Base-by-base conservation (phyloP, 2,329 filamentous ascomycete genomes). In the Aspergillus viridinutans region DNA sequence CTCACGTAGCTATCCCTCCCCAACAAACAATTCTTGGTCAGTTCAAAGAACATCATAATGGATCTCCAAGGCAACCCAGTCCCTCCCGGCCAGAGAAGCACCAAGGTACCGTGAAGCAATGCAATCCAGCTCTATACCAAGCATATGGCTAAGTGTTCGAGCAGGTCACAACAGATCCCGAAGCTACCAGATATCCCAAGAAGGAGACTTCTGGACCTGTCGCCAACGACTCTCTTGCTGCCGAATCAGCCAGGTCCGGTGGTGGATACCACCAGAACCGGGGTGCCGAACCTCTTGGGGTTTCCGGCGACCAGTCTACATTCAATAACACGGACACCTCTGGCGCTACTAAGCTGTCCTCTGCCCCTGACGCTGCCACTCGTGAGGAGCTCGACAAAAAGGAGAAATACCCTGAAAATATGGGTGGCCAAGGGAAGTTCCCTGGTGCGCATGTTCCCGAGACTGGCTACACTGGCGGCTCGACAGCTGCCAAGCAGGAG, bases 171-270 rank as follows among this genome's bases (percentile, higher is more conserved):
- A 79, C 70, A 49, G 82, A 84, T 67, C 77, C 80, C 53, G 67
- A 71, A 58, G 70, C 76, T 49, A 68, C 66, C 40, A 73, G 82
- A 49, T 78, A 83, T 48, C 81, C 84, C 28, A 81, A 80, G 57
- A 70, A 77, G 17, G 90, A 94, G 72, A 76, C 80, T 14, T 77
- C 87, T 4, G 90, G 90, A 53, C 66, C 79, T 26, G 81, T 93
- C 1, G 76, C 82, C 48, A 77, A 81, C 14, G 89, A 88, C 73
- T 93, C 89, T 6, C 85, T 95, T 4, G 90, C 90, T 10, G 87
- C 85, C 57, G 87, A 93, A 67, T 94, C 90, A 0, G 74, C 85
- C 58, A 76, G 79, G 49, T 64, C 77, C 23, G 81, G 81, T 56
- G 89, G 88, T 61, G 76, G 72, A 12, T 90, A 90, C 65, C 76